Evolutionary conservation across 768 basidiomycete species (phyloP).

Genomic region (Lanmaoa pseudosensibilis): DNA sequence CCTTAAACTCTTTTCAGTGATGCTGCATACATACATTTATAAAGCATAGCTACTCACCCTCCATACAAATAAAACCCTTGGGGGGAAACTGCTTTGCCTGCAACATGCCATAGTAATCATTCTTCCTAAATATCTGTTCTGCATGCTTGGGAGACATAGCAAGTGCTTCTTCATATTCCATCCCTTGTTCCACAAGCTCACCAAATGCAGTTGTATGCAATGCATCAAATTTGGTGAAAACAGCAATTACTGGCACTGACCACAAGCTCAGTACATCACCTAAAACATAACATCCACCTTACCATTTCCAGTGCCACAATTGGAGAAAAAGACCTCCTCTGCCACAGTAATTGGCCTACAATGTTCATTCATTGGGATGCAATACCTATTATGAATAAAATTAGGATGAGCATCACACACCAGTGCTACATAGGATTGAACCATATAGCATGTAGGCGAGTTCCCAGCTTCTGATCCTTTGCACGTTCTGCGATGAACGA

Average conservation of each 20-base stretch:
- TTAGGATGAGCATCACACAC: slow-evolving; percentile 3
- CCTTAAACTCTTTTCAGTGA: too few relatives aligned
- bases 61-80: neutral
- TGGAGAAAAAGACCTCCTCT: slow-evolving; percentile 29
- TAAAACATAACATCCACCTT: neutral
- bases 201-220: slow-evolving; percentile 23
- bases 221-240: slow-evolving; percentile 42
- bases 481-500: slow-evolving; percentile 33
- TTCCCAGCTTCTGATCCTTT: slow-evolving; percentile 2
- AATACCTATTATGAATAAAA: slow-evolving; percentile 35
- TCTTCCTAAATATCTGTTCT: neutral
- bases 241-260: slow-evolving; percentile 16
- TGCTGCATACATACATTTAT: too few relatives aligned
- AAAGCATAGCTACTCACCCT: neutral
- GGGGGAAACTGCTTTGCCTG: neutral
- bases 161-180: neutral
- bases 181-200: slow-evolving; percentile 8
- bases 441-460: slow-evolving; percentile 43
- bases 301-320: slow-evolving; percentile 17
- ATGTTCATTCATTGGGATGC: slow-evolving; percentile 9
- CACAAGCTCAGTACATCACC: slow-evolving; percentile 6
- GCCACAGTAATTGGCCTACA: slow-evolving; percentile 30
- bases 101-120: neutral
- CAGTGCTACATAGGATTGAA: neutral
- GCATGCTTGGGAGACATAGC: slow-evolving; percentile 15